phyloP scores from a whole-genome alignment of 2,329 filamentous ascomycete species.

The Penicillium sp. region DNA sequence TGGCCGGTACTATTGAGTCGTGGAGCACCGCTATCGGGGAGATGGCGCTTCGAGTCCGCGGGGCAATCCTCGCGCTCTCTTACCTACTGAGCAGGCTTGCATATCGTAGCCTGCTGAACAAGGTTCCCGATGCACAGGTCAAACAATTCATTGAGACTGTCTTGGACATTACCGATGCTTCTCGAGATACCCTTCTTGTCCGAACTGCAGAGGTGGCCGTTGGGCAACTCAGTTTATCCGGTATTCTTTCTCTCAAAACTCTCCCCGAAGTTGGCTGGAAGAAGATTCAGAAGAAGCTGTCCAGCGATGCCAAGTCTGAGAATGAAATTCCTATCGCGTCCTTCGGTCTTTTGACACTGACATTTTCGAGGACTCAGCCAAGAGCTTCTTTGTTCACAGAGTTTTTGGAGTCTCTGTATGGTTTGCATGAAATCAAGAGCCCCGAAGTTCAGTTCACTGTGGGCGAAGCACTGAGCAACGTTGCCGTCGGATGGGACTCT shows the following conservation, averaged over 20 bases:
- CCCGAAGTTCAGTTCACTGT: slow-evolving; percentile 86
- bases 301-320: slow-evolving; percentile 67
- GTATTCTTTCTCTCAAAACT: slow-evolving; percentile 43
- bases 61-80: slow-evolving; percentile 55
- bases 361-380: slow-evolving; percentile 42
- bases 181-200: slow-evolving; percentile 54
- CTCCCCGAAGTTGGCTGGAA: slow-evolving; percentile 32
- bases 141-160: slow-evolving; percentile 44
- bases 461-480: slow-evolving; percentile 78
- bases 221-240: slow-evolving; percentile 59
- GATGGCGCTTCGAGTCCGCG: slow-evolving; percentile 56
- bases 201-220: slow-evolving; percentile 56
- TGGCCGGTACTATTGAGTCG: slow-evolving; percentile 46
- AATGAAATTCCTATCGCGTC: slow-evolving; percentile 78
- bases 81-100: slow-evolving; percentile 56
- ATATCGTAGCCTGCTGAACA: slow-evolving; percentile 44
- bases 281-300: slow-evolving; percentile 59
- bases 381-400: slow-evolving; percentile 37
- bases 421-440: slow-evolving; percentile 76
- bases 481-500: slow-evolving; percentile 76
- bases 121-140: slow-evolving; percentile 35
- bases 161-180: slow-evolving; percentile 50
- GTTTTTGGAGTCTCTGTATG: slow-evolving; percentile 66
- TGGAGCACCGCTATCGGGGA: slow-evolving; percentile 60
- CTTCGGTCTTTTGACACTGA: slow-evolving; percentile 66